Conservation (phyloP, 352 stramenopile genomes). For the Pseudoperonospora humuli region DNA sequence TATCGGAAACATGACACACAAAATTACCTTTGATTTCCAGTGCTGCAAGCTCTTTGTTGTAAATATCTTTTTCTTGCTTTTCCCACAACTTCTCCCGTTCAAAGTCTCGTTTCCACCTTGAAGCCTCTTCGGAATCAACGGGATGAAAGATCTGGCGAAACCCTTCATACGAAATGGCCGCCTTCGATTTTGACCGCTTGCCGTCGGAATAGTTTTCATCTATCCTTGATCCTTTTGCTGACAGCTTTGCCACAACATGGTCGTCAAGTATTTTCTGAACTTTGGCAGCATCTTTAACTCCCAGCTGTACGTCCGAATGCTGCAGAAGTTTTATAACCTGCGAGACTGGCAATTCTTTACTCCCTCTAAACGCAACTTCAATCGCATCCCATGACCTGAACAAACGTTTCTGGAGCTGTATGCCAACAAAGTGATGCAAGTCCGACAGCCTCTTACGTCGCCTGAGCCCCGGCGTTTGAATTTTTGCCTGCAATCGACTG, state of each 20-base stretch:
- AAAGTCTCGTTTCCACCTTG: slow-evolving; percentile 60
- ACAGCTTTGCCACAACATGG: slow-evolving; percentile 20
- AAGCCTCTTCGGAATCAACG: slow-evolving; percentile 34
- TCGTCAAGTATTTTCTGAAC: slow-evolving; percentile 52
- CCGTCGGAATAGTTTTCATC: slow-evolving; percentile 3
- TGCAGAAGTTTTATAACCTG: slow-evolving; percentile 73
- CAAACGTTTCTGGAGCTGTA: slow-evolving; percentile 60
- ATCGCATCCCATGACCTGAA: slow-evolving; percentile 65
- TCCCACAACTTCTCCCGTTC: slow-evolving; percentile 48
- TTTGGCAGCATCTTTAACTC: slow-evolving; percentile 41
- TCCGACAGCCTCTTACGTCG: slow-evolving; percentile 49
- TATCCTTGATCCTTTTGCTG: slow-evolving; percentile 4
- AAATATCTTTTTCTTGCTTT: slow-evolving; percentile 64
- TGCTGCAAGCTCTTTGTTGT: slow-evolving; percentile 46
- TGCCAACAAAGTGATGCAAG: slow-evolving; percentile 54
- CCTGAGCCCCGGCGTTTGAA: slow-evolving; percentile 37
- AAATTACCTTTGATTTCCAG: slow-evolving; percentile 58
- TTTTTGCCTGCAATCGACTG: slow-evolving; percentile 2
- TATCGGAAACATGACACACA: neutral
- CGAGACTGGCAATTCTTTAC: slow-evolving; percentile 48
- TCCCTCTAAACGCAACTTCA: slow-evolving; percentile 56
- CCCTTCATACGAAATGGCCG: slow-evolving; percentile 46
- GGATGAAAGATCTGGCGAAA: slow-evolving; percentile 66
- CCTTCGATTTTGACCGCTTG: slow-evolving; percentile 8
- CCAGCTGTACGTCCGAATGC: slow-evolving; percentile 60